Conservation (phyloP, 345 rosid genomes). For the Erysimum cheiranthoides region DNA sequence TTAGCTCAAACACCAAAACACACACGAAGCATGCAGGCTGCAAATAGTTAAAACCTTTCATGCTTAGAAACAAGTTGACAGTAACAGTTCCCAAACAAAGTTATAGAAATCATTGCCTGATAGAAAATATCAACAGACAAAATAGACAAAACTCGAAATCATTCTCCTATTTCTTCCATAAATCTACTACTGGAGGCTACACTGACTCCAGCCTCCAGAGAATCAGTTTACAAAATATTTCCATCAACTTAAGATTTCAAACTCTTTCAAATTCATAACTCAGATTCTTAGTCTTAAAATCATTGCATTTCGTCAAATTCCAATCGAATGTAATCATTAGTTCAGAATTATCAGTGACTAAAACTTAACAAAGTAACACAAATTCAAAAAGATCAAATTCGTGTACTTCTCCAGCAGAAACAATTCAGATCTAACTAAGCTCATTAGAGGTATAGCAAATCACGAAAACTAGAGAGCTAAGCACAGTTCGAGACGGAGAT, state of each 20-base stretch:
- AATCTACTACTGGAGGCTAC: neutral
- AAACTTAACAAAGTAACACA: conserved; percentile 3
- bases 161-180: neutral
- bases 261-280: neutral
- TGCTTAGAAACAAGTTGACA: conserved; percentile 15
- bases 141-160: neutral
- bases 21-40: conserved; percentile 41
- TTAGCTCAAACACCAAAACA: conserved; percentile 30
- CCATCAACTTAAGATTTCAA: neutral
- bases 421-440: conserved; percentile 34
- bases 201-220: neutral
- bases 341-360: neutral
- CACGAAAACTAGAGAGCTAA: conserved; percentile 24
- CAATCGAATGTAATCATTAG: neutral
- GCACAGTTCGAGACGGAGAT: conserved; percentile 8
- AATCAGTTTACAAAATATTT: neutral
- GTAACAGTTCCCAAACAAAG: neutral
- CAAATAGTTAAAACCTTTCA: conserved; percentile 22
- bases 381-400: neutral
- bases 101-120: neutral
- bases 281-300: conserved; percentile 5
- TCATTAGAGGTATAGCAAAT: conserved; percentile 10
- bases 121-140: neutral
- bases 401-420: too few species aligned
- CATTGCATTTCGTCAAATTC: conserved; percentile 13